Conservation (phyloP, 2,329 filamentous ascomycete species). For the Kalmusia sp. region DNA sequence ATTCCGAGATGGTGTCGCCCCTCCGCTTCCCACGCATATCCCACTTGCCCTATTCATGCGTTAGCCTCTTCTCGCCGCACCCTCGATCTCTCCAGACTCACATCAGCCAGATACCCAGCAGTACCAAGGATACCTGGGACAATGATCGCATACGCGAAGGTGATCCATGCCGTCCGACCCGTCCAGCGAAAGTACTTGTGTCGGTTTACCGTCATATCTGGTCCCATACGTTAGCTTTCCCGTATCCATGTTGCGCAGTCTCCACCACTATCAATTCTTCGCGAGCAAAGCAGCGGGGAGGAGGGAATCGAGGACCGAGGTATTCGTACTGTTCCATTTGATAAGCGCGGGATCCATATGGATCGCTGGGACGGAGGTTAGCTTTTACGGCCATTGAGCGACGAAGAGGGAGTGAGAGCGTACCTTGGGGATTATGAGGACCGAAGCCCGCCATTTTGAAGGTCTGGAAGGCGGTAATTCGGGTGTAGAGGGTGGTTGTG, state of each 20-base stretch:
- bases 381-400: conserved; percentile 22
- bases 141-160: conserved; percentile 76
- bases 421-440: conserved; percentile 33
- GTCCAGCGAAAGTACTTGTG: conserved; percentile 98
- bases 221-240: conserved; percentile 16
- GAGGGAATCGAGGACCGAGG: conserved; percentile 17
- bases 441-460: conserved; percentile 34
- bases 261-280: not conserved
- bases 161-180: conserved; percentile 78
- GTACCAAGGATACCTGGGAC: conserved; percentile 76
- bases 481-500: conserved; percentile 8
- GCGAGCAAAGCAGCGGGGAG: not conserved
- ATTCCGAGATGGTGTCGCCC: conserved; percentile 85
- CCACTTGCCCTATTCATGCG: conserved; percentile 74
- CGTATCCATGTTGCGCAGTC: not conserved
- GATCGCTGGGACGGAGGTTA: conserved; percentile 49
- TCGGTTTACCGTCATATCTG: conserved; percentile 84
- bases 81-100: conserved; percentile 66
- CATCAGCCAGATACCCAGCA: conserved; percentile 81
- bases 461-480: conserved; percentile 13
- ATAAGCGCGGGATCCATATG: conserved; percentile 63
- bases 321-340: conserved; percentile 60
- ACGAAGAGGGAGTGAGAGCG: not conserved
- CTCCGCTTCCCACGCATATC: conserved; percentile 85
- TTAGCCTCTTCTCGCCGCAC: conserved; percentile 12